Evolutionary conservation across 2,329 filamentous ascomycete species (phyloP).

Genomic region (Colletotrichum cereale): DNA sequence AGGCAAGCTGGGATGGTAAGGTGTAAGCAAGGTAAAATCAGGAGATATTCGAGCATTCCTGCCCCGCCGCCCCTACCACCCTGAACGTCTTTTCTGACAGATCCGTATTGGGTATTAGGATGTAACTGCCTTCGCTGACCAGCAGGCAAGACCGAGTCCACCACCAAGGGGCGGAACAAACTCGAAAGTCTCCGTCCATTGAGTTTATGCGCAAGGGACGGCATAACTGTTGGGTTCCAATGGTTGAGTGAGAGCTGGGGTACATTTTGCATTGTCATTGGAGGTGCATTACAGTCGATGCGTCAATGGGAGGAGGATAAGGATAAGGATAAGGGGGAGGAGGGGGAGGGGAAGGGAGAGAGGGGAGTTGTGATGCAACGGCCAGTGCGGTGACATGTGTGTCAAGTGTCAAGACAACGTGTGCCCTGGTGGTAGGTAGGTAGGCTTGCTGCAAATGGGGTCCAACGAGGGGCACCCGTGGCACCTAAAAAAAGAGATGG

Average conservation of each 20-base stretch:
- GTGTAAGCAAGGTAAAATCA: background rate
- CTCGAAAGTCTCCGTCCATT: slow-evolving; percentile 14
- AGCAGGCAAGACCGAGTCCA: slow-evolving; percentile 9
- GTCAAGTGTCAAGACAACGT: background rate
- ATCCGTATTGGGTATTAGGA: slow-evolving; percentile 17
- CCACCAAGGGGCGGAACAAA: background rate
- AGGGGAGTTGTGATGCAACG: slow-evolving; percentile 1
- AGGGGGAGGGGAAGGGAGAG: background rate
- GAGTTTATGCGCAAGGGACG: slow-evolving; percentile 22
- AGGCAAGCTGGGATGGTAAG: slow-evolving; percentile 1
- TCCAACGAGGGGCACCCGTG: slow-evolving; percentile 31
- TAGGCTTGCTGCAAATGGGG: slow-evolving; percentile 24
- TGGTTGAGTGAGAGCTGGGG: slow-evolving; percentile 30
- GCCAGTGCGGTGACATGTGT: background rate
- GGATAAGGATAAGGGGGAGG: background rate
- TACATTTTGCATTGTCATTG: background rate
- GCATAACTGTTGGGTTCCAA: slow-evolving; percentile 37
- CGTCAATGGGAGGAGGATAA: background rate
- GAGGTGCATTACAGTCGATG: slow-evolving; percentile 3
- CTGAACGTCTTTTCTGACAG: slow-evolving; percentile 6
- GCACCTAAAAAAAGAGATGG: slow-evolving; percentile 33
- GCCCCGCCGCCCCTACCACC: slow-evolving; percentile 23
- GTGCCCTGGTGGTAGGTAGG: background rate
- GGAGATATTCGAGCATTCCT: slow-evolving; percentile 31
- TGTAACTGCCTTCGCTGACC: slow-evolving; percentile 27